A percentile compares a stretch with the other conserved stretches of the same genome.
Evolutionary conservation across 179 eudicot genomes (phyloP).

Genomic region (Spergularia azorica): DNA sequence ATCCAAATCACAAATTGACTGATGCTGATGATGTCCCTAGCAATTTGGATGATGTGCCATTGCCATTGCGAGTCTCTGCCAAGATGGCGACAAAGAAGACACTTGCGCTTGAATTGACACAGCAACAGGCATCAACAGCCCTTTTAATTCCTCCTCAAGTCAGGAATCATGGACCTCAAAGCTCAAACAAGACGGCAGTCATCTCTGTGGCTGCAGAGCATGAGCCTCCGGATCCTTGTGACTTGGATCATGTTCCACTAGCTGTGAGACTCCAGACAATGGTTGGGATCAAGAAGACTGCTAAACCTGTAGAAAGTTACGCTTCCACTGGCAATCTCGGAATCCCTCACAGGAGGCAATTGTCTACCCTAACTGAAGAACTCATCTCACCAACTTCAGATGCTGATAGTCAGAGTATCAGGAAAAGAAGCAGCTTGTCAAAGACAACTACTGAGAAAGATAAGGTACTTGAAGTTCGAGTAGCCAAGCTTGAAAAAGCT

Average conservation of each 20-base stretch:
- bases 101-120: background rate
- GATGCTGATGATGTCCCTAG: background rate
- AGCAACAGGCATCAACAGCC: background rate
- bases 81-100: background rate
- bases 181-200: background rate
- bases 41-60: conserved; percentile 23
- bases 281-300: background rate
- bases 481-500: conserved; percentile 20
- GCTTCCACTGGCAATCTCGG: conserved; percentile 15
- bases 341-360: conserved; percentile 3
- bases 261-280: conserved; percentile 24
- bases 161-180: background rate
- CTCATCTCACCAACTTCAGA: conserved; percentile 14
- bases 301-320: conserved; percentile 18
- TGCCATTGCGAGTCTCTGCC: conserved; percentile 18
- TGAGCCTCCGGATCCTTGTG: background rate
- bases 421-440: background rate
- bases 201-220: background rate
- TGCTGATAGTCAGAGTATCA: conserved; percentile 19
- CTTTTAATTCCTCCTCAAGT: background rate
- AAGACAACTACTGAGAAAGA: background rate
- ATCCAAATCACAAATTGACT: background rate
- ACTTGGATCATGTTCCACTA: conserved; percentile 26
- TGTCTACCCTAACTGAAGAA: background rate
- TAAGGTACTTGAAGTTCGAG: conserved; percentile 10